These are phyloP conservation scores for Pythium guiyangense DNA, from an alignment of 352 stramenopile genomes.

Conservation along the genomic window DNA sequence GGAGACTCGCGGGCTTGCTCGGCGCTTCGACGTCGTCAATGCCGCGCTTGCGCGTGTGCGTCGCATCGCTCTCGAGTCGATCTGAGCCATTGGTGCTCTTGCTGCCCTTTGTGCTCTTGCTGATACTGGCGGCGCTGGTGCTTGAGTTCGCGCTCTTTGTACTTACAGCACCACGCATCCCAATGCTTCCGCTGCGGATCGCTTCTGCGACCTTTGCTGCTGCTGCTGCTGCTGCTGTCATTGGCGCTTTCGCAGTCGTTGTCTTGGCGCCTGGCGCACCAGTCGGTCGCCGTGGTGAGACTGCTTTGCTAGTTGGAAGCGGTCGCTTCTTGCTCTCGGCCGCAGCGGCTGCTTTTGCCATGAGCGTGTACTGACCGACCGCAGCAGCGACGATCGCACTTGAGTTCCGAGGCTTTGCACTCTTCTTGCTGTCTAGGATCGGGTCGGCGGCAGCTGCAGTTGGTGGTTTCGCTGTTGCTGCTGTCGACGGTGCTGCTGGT, in stretches of 20 bases:
- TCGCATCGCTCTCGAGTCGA: neutral
- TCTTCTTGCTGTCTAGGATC: neutral
- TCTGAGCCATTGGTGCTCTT: no score
- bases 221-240: neutral
- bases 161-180: neutral
- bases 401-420: slow-evolving; percentile 1
- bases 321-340: slow-evolving; percentile 6
- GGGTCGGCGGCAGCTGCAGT: neutral
- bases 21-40: slow-evolving; percentile 15
- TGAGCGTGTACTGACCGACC: neutral
- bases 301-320: slow-evolving; percentile 1
- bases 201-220: neutral
- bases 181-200: neutral
- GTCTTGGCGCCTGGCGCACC: no score
- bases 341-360: neutral
- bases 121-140: neutral
- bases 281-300: no score
- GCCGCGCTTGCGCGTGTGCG: slow-evolving; percentile 8
- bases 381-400: slow-evolving; percentile 6
- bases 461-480: neutral
- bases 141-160: no score
- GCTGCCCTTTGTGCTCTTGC: no score
- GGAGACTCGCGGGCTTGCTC: slow-evolving; percentile 7
- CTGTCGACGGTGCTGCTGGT: neutral
- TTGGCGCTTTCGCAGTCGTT: neutral